Evolutionary conservation across 2,329 filamentous ascomycete species (phyloP).

Genomic region (Aspergillus phoenicis): DNA sequence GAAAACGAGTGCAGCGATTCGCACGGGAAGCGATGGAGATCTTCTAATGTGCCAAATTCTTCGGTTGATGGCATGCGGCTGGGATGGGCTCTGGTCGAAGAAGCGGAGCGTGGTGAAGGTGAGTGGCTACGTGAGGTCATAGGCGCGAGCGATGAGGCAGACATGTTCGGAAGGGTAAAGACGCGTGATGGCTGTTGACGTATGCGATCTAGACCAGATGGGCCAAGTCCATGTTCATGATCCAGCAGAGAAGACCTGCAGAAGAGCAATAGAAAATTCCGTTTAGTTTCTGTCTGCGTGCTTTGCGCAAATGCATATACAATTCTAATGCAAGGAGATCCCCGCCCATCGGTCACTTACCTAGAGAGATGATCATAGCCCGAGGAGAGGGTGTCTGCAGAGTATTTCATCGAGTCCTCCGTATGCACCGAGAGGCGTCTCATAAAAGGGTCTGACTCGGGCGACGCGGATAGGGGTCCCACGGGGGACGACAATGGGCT

Average conservation of each 20-base stretch:
- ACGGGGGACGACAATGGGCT: constrained; percentile 45
- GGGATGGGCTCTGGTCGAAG: constrained; percentile 57
- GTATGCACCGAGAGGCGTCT: constrained; percentile 54
- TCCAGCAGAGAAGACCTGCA: constrained; percentile 79
- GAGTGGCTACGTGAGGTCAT: constrained; percentile 64
- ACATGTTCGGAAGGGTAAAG: constrained; percentile 65
- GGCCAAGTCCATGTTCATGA: constrained; percentile 82
- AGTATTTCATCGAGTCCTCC: constrained; percentile 69
- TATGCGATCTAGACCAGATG: constrained; percentile 88
- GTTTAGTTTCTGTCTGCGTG: constrained; percentile 16
- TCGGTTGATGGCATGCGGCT: constrained; percentile 63
- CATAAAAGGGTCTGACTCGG: constrained; percentile 39
- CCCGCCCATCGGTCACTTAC: constrained; percentile 53
- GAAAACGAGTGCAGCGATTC: constrained; percentile 98
- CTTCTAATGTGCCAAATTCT: constrained; percentile 74
- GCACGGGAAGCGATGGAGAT: constrained; percentile 87
- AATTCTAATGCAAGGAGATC: constrained; percentile 22
- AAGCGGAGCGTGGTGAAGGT: constrained; percentile 70
- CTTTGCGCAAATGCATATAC: constrained; percentile 5
- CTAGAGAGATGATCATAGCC: constrained; percentile 74
- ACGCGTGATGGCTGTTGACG: constrained; percentile 75
- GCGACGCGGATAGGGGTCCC: constrained; percentile 39
- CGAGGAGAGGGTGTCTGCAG: constrained; percentile 70
- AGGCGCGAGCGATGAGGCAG: constrained; percentile 64
- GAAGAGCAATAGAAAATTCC: constrained; percentile 17